These are phyloP conservation scores for Naganishia cerealis DNA, from an alignment of 1,284 basidiomycete species.

Conservation along the genomic window DNA sequence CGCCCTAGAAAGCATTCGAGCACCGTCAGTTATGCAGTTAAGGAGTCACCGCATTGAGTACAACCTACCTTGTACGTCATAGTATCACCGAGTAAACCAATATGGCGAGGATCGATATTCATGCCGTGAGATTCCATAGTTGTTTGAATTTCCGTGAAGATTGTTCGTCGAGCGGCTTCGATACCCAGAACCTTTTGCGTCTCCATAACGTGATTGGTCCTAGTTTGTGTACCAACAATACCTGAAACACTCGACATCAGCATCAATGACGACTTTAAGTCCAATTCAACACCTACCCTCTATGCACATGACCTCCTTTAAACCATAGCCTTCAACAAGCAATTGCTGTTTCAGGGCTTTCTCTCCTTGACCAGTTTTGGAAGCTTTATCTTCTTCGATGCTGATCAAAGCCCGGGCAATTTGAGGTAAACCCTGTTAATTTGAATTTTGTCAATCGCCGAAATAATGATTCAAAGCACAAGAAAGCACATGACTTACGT, in stretches of 20 bases:
- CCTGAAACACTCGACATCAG: constrained; percentile 58
- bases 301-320: constrained; percentile 95
- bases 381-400: constrained; percentile 72
- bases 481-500: constrained; percentile 57
- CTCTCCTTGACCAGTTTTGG: constrained; percentile 10
- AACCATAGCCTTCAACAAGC: constrained; percentile 94
- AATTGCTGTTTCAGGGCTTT: constrained; percentile 63
- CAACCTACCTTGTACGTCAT: constrained; percentile 89
- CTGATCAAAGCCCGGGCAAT: constrained; percentile 90
- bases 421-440: constrained; percentile 69
- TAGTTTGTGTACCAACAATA: constrained; percentile 85
- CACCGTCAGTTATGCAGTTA: not conserved
- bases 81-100: constrained; percentile 96
- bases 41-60: not conserved
- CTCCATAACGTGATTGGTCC: constrained; percentile 97
- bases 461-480: no score
- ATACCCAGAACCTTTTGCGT: constrained; percentile 92
- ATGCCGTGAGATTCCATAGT: constrained; percentile 98
- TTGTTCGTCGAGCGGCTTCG: constrained; percentile 90
- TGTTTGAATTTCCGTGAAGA: constrained; percentile 95
- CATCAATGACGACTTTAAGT: not conserved
- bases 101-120: constrained; percentile 97
- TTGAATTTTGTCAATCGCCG: not conserved
- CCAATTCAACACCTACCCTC: constrained; percentile 66
- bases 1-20: constrained; percentile 65